Percentiles rank a stretch among this genome's conserved stretches.
phyloP scores from a whole-genome alignment of 768 basidiomycete genomes.

The Sarcodon aspratus region DNA sequence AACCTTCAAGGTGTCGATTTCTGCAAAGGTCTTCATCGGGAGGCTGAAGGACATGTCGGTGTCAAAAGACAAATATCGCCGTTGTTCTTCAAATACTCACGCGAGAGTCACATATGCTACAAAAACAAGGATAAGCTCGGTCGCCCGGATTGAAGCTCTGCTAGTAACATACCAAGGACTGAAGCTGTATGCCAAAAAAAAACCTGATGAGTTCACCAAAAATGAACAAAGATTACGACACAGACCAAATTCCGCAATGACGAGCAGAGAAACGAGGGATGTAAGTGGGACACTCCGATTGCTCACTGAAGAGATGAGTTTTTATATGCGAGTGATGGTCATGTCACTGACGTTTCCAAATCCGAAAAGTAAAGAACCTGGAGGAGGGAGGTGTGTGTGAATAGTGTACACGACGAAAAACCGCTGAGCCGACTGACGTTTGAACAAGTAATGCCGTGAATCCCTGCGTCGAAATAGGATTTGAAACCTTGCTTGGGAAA shows the following conservation, averaged over 20 bases:
- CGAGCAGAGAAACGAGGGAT: constrained; percentile 28
- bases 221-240: neutral
- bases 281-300: constrained; percentile 31
- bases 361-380: constrained; percentile 10
- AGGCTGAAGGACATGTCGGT: neutral
- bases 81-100: neutral
- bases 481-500: neutral
- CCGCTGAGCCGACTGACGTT: constrained; percentile 30
- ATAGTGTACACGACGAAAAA: constrained; percentile 32
- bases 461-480: constrained; percentile 20
- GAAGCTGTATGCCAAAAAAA: neutral
- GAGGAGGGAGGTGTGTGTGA: neutral
- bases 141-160: neutral
- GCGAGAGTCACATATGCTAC: neutral
- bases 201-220: neutral
- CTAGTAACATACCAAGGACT: neutral
- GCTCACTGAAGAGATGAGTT: constrained; percentile 28
- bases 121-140: neutral
- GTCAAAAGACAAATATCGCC: neutral
- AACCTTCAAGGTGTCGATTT: neutral
- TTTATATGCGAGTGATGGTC: neutral
- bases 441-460: constrained; percentile 46
- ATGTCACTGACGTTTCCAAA: constrained; percentile 8
- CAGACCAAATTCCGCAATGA: constrained; percentile 41
- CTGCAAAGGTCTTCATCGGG: neutral